A percentile compares a stretch with the other conserved stretches of the same genome.
Conservation (phyloP, 805 yeast species). For the Candida easanensis region DNA sequence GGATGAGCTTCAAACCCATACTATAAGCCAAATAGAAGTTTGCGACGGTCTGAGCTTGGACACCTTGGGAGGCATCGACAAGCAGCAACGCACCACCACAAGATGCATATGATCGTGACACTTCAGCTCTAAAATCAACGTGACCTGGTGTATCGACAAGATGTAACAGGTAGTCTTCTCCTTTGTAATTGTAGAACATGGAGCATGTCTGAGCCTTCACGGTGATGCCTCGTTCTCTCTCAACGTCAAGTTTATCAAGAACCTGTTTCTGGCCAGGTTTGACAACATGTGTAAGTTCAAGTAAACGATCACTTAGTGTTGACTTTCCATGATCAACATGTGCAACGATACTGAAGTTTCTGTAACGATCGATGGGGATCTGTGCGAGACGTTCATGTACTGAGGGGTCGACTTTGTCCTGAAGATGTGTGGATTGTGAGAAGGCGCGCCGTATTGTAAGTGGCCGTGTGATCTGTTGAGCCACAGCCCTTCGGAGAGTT, state of each 20-base stretch:
- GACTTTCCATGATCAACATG: constrained; percentile 92
- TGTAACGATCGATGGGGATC: constrained; percentile 78
- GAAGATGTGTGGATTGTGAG: neutral
- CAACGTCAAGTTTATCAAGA: constrained; percentile 88
- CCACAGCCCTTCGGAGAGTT: constrained; percentile 1
- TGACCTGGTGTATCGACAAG: constrained; percentile 98
- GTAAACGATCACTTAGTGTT: constrained; percentile 81
- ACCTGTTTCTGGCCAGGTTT: constrained; percentile 83
- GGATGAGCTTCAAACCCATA: constrained; percentile 75
- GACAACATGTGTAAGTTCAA: constrained; percentile 88
- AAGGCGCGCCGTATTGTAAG: neutral
- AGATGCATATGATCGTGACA: constrained; percentile 89
- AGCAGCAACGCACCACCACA: constrained; percentile 90
- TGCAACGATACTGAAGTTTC: constrained; percentile 94
- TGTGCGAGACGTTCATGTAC: constrained; percentile 59
- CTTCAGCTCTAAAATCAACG: constrained; percentile 94
- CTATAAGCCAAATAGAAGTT: constrained; percentile 89
- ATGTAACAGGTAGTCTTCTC: constrained; percentile 78
- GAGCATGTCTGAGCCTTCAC: constrained; percentile 96
- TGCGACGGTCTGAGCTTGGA: constrained; percentile 98
- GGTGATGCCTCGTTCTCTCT: constrained; percentile 93
- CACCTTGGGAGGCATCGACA: constrained; percentile 95
- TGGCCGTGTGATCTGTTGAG: neutral
- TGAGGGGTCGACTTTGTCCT: neutral
- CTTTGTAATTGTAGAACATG: constrained; percentile 72